phyloP scores from a whole-genome alignment of 495 filamentous ascomycete genomes.

The Aspergillus heteromorphus region DNA sequence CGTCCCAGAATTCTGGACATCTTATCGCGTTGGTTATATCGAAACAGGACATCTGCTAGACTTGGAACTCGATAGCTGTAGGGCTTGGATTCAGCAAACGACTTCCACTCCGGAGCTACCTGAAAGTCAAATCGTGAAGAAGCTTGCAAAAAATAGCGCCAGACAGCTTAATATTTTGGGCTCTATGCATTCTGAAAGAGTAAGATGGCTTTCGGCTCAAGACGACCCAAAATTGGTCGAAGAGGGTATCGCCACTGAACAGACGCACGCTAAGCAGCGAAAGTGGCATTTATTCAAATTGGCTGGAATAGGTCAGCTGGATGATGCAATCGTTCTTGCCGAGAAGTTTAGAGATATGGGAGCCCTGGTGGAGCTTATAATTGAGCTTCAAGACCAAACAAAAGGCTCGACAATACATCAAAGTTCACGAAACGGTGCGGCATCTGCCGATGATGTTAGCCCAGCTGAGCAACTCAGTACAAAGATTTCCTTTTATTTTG shows the following conservation, averaged over 20 bases:
- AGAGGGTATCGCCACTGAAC: conserved; percentile 42
- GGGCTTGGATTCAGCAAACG: conserved; percentile 35
- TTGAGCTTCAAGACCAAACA: conserved; percentile 42
- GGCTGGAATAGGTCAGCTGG: conserved; percentile 60
- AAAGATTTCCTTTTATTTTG: conserved; percentile 59
- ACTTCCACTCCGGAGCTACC: conserved; percentile 24
- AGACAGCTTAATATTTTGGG: conserved; percentile 54
- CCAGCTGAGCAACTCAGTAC: conserved; percentile 34
- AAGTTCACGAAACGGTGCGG: conserved; percentile 1
- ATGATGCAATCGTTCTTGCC: conserved; percentile 65
- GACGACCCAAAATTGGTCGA: conserved; percentile 40
- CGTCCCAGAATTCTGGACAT: conserved; percentile 79
- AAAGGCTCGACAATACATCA: conserved; percentile 16
- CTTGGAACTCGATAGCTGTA: conserved; percentile 39
- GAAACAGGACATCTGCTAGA: conserved; percentile 48
- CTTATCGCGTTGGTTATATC: conserved; percentile 36
- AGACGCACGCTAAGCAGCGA: conserved; percentile 49
- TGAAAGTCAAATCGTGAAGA: conserved; percentile 32
- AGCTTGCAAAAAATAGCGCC: conserved; percentile 48
- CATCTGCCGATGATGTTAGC: conserved; percentile 14
- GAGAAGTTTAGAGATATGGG: conserved; percentile 67
- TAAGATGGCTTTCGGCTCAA: conserved; percentile 53
- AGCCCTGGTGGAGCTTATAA: conserved; percentile 60
- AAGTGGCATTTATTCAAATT: conserved; percentile 56
- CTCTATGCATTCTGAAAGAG: conserved; percentile 56